Percentiles rank a stretch among this genome's conserved stretches.
These are phyloP conservation scores for Lasiosphaeriaceae sp. DNA, from an alignment of 495 filamentous ascomycete species.

Conservation along the genomic window DNA sequence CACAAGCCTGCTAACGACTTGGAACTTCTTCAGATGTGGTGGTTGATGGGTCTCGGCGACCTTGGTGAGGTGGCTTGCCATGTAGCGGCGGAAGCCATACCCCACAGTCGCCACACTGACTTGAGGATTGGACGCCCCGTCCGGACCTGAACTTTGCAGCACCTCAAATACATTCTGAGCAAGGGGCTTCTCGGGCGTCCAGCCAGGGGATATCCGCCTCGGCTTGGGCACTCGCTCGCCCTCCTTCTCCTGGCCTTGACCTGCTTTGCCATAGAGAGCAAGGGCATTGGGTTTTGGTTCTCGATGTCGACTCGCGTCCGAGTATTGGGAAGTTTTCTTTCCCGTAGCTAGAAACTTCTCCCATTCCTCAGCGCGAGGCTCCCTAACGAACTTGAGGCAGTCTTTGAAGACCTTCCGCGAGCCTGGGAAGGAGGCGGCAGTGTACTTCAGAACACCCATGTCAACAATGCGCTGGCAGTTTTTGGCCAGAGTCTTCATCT, in stretches of 20 bases:
- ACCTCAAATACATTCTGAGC: slow-evolving; percentile 41
- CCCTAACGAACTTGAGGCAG: slow-evolving; percentile 71
- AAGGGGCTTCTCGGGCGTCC: slow-evolving; percentile 43
- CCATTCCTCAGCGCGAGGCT: slow-evolving; percentile 65
- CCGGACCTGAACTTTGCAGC: slow-evolving; percentile 34
- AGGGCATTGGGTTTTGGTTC: slow-evolving; percentile 31
- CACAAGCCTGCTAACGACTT: slow-evolving; percentile 38
- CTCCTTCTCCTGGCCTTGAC: slow-evolving; percentile 9
- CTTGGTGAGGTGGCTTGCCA: slow-evolving; percentile 35
- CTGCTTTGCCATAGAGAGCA: slow-evolving; percentile 20
- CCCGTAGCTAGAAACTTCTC: slow-evolving; percentile 46
- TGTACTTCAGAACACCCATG: slow-evolving; percentile 64
- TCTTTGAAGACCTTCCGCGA: slow-evolving; percentile 47
- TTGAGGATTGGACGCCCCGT: slow-evolving; percentile 41
- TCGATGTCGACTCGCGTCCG: slow-evolving; percentile 24
- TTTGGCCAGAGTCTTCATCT: slow-evolving; percentile 65
- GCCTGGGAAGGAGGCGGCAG: slow-evolving; percentile 53
- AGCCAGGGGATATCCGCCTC: slow-evolving; percentile 30
- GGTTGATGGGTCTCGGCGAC: slow-evolving; percentile 43
- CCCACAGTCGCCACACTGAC: slow-evolving; percentile 41
- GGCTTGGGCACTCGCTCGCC: slow-evolving; percentile 14
- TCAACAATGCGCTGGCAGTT: slow-evolving; percentile 64
- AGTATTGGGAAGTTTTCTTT: slow-evolving; percentile 34
- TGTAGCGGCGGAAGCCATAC: slow-evolving; percentile 40
- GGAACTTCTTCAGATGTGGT: slow-evolving; percentile 38